A percentile compares a stretch with the other conserved stretches of the same genome.
Evolutionary conservation across 768 basidiomycete genomes (phyloP).

Genomic region (Baorangia bicolor): DNA sequence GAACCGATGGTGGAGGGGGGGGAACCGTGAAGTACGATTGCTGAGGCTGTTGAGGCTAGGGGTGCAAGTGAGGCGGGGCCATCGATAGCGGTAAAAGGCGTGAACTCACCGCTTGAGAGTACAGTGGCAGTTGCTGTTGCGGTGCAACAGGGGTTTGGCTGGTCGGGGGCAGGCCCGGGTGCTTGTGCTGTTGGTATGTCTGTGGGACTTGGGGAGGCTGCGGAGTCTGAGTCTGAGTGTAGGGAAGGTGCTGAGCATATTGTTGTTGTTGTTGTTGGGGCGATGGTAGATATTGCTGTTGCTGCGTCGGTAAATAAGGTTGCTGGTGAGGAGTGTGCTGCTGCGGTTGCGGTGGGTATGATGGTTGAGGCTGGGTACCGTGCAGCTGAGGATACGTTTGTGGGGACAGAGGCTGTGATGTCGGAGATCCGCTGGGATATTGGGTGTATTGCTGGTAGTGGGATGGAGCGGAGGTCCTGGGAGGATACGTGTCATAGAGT

Average conservation of each 20-base stretch:
- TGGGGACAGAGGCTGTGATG: slow-evolving; percentile 12
- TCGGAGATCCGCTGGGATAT: slow-evolving; percentile 4
- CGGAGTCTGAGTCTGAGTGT: slow-evolving; percentile 13
- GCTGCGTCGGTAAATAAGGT: slow-evolving; percentile 1
- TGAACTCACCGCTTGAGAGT: slow-evolving; percentile 15
- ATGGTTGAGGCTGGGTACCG: slow-evolving; percentile 8
- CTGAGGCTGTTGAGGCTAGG: slow-evolving; percentile 6
- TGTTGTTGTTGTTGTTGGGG: slow-evolving; percentile 7
- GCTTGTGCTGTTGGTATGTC: slow-evolving; percentile 16
- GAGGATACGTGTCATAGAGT: slow-evolving; percentile 3
- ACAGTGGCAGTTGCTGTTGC: not conserved
- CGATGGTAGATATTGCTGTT: slow-evolving; percentile 7
- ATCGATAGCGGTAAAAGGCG: not conserved
- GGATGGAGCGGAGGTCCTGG: not conserved
- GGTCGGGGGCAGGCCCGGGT: slow-evolving; percentile 9
- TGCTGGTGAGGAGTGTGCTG: slow-evolving; percentile 13
- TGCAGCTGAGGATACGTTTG: slow-evolving; percentile 9
- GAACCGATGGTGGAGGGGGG: slow-evolving; percentile 16
- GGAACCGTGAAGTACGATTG: slow-evolving; percentile 18
- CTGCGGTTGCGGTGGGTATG: slow-evolving; percentile 10
- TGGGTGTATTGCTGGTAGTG: slow-evolving; percentile 18
- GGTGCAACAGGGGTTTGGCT: not conserved
- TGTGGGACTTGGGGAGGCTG: slow-evolving; percentile 13
- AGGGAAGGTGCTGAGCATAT: slow-evolving; percentile 13
- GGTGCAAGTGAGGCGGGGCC: not conserved